Evolutionary conservation across 768 basidiomycete genomes (phyloP).

Genomic region (Boletus tylopilopsis): DNA sequence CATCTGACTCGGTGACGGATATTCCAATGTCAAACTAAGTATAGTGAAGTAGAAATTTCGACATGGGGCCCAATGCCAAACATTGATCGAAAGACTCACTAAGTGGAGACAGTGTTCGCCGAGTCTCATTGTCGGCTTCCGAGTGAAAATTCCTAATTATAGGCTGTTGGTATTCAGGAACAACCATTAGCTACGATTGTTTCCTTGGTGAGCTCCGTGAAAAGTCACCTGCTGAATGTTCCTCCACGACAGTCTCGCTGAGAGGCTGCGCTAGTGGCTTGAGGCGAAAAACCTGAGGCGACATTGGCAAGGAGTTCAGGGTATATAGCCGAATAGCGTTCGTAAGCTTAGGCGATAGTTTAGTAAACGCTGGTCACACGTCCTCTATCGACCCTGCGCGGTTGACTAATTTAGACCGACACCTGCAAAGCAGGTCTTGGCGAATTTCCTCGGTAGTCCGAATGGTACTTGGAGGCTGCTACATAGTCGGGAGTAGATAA

Average conservation of each 20-base stretch:
- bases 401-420: too few species aligned
- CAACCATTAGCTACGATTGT: background rate
- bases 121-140: constrained; percentile 4
- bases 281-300: constrained; percentile 7
- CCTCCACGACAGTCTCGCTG: constrained; percentile 5
- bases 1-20: background rate
- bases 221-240: constrained; percentile 4
- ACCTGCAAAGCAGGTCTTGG: too few species aligned
- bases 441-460: too few species aligned
- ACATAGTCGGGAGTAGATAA: too few species aligned
- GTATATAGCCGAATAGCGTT: background rate
- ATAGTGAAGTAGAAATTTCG: background rate
- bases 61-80: constrained; percentile 1
- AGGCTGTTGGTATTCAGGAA: too few species aligned
- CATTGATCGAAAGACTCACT: constrained; percentile 11
- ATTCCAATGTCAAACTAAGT: constrained; percentile 2
- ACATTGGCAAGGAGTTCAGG: background rate
- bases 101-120: constrained; percentile 5
- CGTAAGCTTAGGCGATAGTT: constrained; percentile 6
- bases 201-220: background rate
- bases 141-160: background rate
- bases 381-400: background rate
- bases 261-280: background rate
- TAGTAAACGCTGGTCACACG: background rate
- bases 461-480: too few species aligned